Evolutionary conservation across 805 yeast species (phyloP), one percentile per base, ranked within the genome.

Genomic region (baker's yeast (Saccharomyces cerevisiae)): DNA sequence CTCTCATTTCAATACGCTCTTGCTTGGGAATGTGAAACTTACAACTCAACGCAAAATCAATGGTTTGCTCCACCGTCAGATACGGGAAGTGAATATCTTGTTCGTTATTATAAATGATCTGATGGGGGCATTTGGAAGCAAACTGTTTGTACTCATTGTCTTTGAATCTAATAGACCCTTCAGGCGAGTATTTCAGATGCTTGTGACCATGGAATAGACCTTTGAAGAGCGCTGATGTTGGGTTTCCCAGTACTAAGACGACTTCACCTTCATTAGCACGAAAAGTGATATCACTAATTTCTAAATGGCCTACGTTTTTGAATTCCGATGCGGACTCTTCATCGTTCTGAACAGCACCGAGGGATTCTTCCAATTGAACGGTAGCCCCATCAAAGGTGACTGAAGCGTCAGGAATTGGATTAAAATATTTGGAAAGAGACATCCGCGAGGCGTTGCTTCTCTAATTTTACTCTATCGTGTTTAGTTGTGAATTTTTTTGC

Each of bases 81-180:
- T 75, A 76, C 0, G 84, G 82, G 59, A 77, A 79, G 66, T 79
- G 83, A 32, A 68, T 69, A 60, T 79, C 84, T 41, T 76, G 68
- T 67, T 79, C 82, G 1, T 82, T 79, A 47, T 76, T 76, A 59
- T 61, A 60, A 31, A 61, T 58, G 4, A 57, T 55, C n/a, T 51
- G 48, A 30, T 55, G 56, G 41, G 58, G 53, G 36, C 58, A 53
- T n/a, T 46, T 31, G 14, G 41, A 30, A n/a, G 49, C 43, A 48
- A 31, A 55, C 22, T 48, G 48, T 32, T 51, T 41, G 49, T 50
- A 50, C 17, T 53, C 56, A 30, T 55, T 43, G 47, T 51, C 49
- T 43, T 55, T 52, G 50, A 54, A 46, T 48, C 36, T 53, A 32
- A 55, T 32, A 31, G 59, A 47, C 6, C 55, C 57, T 21, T 51